Evolutionary conservation across 148 eudicot species (phyloP).

Genomic region (Nepenthes mirabilis): DNA sequence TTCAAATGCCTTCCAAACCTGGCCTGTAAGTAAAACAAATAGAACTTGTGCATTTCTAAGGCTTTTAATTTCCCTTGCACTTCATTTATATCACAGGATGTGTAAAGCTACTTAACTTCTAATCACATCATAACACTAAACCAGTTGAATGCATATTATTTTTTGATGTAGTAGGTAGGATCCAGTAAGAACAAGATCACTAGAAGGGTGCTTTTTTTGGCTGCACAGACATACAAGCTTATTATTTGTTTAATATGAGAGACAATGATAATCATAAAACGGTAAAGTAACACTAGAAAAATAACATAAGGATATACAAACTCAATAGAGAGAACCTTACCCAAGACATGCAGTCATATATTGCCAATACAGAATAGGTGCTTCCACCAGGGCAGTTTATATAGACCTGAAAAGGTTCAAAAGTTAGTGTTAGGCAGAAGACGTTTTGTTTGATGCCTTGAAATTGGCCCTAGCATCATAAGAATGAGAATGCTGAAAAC

Average conservation of each 20-base stretch:
- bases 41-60: too few species aligned
- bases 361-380: slow-evolving; percentile 76
- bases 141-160: too few species aligned
- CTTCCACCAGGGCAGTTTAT: slow-evolving; percentile 92
- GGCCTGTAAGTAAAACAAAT: too few species aligned
- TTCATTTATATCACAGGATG: too few species aligned
- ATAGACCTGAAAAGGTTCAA: slow-evolving; percentile 38
- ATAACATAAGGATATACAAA: background rate
- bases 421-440: background rate
- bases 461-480: background rate
- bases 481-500: background rate
- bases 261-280: background rate
- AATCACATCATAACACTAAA: too few species aligned
- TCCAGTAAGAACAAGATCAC: too few species aligned
- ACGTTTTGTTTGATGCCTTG: background rate
- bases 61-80: too few species aligned
- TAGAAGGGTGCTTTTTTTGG: too few species aligned
- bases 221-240: too few species aligned
- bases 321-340: slow-evolving; percentile 27
- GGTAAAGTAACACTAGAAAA: background rate
- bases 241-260: background rate
- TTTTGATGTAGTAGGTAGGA: too few species aligned
- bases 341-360: slow-evolving; percentile 99
- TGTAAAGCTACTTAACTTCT: too few species aligned
- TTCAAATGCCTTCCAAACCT: too few species aligned